A percentile compares a stretch with the other conserved stretches of the same genome.
Conservation (phyloP, 1,284 basidiomycete species). For the Apiotrichum gamsii region DNA sequence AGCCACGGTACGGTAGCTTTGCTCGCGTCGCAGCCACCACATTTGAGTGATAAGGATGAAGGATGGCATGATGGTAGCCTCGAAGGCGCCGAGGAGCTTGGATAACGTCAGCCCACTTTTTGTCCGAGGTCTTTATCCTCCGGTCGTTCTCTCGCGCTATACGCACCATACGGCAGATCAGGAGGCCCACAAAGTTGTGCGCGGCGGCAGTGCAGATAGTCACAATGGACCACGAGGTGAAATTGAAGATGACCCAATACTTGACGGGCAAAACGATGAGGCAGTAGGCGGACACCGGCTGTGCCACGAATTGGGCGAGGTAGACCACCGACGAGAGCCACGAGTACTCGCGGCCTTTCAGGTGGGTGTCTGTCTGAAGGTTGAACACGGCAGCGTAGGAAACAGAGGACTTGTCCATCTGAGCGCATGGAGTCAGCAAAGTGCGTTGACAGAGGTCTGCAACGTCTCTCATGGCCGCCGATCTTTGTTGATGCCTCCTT, state of each 20-base stretch:
- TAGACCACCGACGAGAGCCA: slow-evolving; percentile 25
- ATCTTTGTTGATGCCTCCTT: too few species aligned
- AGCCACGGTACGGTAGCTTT: slow-evolving; percentile 42
- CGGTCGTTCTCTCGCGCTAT: too few species aligned
- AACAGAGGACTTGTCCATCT: slow-evolving; percentile 42
- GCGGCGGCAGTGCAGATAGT: slow-evolving; percentile 34
- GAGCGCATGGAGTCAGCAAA: too few species aligned
- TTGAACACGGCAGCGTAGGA: slow-evolving; percentile 43
- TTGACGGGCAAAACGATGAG: slow-evolving; percentile 24
- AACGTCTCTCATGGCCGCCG: too few species aligned
- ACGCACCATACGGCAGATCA: slow-evolving; percentile 34
- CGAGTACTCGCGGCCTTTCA: slow-evolving; percentile 21
- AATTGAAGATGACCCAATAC: slow-evolving; percentile 12
- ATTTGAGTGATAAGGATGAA: slow-evolving; percentile 28
- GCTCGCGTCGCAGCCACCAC: slow-evolving; percentile 41
- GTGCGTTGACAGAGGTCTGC: too few species aligned
- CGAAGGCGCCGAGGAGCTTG: slow-evolving; percentile 33
- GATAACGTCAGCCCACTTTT: neutral
- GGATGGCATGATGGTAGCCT: slow-evolving; percentile 15
- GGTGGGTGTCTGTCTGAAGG: slow-evolving; percentile 11
- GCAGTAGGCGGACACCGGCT: slow-evolving; percentile 21
- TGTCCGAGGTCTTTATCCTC: too few species aligned
- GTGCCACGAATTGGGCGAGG: slow-evolving; percentile 20
- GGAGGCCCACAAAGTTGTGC: slow-evolving; percentile 34
- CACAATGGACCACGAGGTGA: slow-evolving; percentile 26